These are phyloP conservation scores for Rhizopogon vesiculosus DNA, from an alignment of 768 basidiomycete species.

Conservation along the genomic window DNA sequence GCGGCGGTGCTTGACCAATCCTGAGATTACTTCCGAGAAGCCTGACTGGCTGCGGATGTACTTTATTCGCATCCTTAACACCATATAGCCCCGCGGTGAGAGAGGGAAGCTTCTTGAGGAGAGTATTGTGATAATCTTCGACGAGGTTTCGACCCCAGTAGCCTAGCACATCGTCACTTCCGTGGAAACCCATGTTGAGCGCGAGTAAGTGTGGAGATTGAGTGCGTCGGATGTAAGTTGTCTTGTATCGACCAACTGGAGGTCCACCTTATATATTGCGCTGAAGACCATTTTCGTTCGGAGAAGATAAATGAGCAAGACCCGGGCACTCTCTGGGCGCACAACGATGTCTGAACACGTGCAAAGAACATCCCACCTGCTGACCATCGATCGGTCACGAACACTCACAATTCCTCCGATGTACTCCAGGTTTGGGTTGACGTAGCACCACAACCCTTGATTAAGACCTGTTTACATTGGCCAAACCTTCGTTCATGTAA, in stretches of 20 bases:
- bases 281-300: neutral
- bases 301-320: neutral
- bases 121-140: constrained; percentile 5
- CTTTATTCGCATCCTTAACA: neutral
- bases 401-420: too few relatives aligned
- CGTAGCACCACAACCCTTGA: too few relatives aligned
- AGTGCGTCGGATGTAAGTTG: neutral
- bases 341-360: too few relatives aligned
- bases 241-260: neutral
- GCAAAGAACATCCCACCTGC: too few relatives aligned
- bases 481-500: too few relatives aligned
- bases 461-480: too few relatives aligned
- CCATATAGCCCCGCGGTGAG: too few relatives aligned
- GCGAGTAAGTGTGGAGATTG: neutral
- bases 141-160: constrained; percentile 11
- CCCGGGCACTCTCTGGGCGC: too few relatives aligned
- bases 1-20: too few relatives aligned
- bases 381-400: too few relatives aligned
- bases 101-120: constrained; percentile 4
- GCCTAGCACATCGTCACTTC: constrained; percentile 7
- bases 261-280: neutral
- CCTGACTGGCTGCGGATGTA: neutral
- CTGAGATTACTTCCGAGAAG: too few relatives aligned
- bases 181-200: constrained; percentile 6
- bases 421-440: too few relatives aligned